A percentile compares a stretch with the other conserved stretches of the same genome.
Evolutionary conservation across 768 basidiomycete genomes (phyloP).

Genomic region (Lentinula sp.): DNA sequence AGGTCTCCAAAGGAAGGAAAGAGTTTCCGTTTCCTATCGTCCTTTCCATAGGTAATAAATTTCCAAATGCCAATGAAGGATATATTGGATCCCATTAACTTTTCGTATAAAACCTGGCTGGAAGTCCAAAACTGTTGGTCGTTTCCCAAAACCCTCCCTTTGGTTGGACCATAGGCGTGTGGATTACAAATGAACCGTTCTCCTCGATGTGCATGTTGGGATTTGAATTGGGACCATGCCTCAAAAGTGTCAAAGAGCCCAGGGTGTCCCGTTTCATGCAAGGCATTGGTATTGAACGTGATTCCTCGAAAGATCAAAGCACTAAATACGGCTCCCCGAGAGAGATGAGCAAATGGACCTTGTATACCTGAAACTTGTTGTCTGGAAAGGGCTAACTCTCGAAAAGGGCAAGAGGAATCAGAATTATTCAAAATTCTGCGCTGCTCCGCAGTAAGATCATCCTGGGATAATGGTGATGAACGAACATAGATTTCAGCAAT

Average conservation of each 20-base stretch:
- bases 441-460: too few species aligned
- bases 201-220: background rate
- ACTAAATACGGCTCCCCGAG: too few species aligned
- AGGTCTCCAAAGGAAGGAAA: background rate
- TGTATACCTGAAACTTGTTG: too few species aligned
- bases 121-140: background rate
- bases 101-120: background rate
- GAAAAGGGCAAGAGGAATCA: too few species aligned
- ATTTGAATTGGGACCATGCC: background rate
- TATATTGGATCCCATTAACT: background rate
- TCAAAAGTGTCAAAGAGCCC: background rate
- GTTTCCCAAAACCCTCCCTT: background rate
- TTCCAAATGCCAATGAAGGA: background rate
- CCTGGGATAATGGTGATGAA: too few species aligned
- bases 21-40: background rate
- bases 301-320: too few species aligned
- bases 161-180: background rate
- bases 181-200: background rate
- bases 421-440: too few species aligned
- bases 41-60: background rate
- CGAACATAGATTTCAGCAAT: too few species aligned
- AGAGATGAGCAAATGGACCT: too few species aligned
- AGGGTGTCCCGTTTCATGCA: background rate
- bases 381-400: too few species aligned
- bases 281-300: background rate